Evolutionary conservation across 805 yeast species (phyloP).

Genomic region (Hanseniaspora guilliermondii): DNA sequence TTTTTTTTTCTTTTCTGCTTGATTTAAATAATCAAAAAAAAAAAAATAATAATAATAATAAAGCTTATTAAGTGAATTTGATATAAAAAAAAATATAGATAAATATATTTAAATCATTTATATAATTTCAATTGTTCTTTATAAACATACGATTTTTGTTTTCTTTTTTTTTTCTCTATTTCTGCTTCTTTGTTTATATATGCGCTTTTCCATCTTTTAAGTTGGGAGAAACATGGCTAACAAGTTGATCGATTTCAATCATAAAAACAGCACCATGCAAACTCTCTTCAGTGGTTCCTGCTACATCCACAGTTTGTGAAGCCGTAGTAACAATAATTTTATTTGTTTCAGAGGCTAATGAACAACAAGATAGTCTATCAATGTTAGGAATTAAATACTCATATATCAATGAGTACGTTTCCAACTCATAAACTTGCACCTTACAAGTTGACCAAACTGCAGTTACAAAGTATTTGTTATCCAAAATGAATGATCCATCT

Average conservation of each 20-base stretch:
- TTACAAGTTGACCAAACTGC: slow-evolving; percentile 54
- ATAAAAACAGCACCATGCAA: slow-evolving; percentile 3
- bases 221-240: background rate
- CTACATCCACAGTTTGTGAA: background rate
- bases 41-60: no score
- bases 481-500: slow-evolving; percentile 62
- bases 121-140: no score
- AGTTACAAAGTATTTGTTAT: slow-evolving; percentile 42
- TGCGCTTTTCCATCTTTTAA: slow-evolving; percentile 2
- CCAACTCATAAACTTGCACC: slow-evolving; percentile 40
- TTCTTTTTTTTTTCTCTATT: no score
- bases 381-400: slow-evolving; percentile 43
- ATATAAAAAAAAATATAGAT: no score
- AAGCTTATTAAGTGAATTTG: no score
- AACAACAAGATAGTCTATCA: slow-evolving; percentile 52
- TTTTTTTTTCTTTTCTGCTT: background rate
- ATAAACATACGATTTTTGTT: no score
- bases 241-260: background rate
- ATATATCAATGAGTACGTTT: slow-evolving; percentile 34
- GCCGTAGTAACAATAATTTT: slow-evolving; percentile 62
- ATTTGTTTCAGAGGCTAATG: slow-evolving; percentile 48
- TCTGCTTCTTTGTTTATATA: background rate
- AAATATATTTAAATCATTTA: no score
- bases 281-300: background rate
- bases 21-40: no score